Conservation (phyloP, 2,329 filamentous ascomycete species). For the Coniochaeta sp. region DNA sequence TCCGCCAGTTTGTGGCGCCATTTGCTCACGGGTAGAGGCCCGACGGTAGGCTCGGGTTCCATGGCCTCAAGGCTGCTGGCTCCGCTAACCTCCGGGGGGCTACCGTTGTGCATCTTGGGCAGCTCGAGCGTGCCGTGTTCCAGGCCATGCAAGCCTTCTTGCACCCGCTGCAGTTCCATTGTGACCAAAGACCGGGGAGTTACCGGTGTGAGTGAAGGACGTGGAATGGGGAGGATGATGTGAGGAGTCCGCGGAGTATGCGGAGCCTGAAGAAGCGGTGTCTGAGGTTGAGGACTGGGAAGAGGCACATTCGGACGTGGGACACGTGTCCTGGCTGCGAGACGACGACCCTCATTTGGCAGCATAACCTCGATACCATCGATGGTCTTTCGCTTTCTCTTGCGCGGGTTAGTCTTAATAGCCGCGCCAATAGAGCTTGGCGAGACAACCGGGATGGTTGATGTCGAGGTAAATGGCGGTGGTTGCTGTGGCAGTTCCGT, state of each 20-base stretch:
- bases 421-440: slow-evolving; percentile 38
- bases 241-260: neutral
- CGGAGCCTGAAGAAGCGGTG: neutral
- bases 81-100: neutral
- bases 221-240: neutral
- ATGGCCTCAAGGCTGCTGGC: neutral
- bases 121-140: neutral
- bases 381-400: slow-evolving; percentile 29
- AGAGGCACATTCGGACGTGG: neutral
- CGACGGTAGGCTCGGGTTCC: neutral
- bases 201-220: neutral
- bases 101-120: neutral
- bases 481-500: slow-evolving; percentile 4
- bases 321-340: neutral
- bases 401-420: slow-evolving; percentile 40
- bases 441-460: neutral
- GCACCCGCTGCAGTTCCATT: neutral
- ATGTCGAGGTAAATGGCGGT: slow-evolving; percentile 1
- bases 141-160: neutral
- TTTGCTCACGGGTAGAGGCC: neutral
- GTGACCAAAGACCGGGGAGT: neutral
- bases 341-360: neutral
- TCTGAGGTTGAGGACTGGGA: neutral
- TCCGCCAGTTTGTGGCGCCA: neutral
- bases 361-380: slow-evolving; percentile 3